Evolutionary conservation across 2,329 filamentous ascomycete species (phyloP), one percentile per base, ranked within the genome.

Genomic region (Tolypocladium capitatum): DNA sequence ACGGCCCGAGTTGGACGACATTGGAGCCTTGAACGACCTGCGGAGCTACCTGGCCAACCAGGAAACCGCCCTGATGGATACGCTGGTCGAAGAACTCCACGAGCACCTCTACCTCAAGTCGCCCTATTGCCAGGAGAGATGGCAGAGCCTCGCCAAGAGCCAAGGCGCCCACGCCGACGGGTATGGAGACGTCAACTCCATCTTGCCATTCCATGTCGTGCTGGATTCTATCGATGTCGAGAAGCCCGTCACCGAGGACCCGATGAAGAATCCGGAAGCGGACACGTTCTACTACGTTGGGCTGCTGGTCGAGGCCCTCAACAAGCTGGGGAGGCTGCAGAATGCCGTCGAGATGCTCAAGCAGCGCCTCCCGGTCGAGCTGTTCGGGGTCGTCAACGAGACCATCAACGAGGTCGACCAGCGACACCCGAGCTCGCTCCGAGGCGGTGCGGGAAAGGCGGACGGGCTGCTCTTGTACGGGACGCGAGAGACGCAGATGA

Each of bases 101-200:
- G 92, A 94, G 62, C 92, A 98, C 66, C 74, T 98, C 4, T 98
- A 98, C 61, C 79, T 98, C 35, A 97, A 97, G 63, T 97, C 91
- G 4, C 92, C 91, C 0, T 98, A 98, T 62, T 97, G 91, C 61
- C 89, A 95, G 61, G 88, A 95, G 62, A 76, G 92, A 55, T 98
- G 92, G 92, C 94, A 94, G 65, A 78, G 77, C 49, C 79, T 94
- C 50, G 76, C 83, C 34, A 84, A 83, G 56, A 77, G 75, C 34
- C 82, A 86, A 53, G 73, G 78, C 43, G 68, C 70, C 3, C 70
- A 68, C 51, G 69, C 68, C 40, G 73, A 76, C 45, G 68, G 63
- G 34, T 73, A 72, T 49, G 61, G 67, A n/a, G 69, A 75, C 14
- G 62, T 68, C 14, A 67, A 64, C 11, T 58, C 67, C 10, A 64